phyloP scores from a whole-genome alignment of 2,329 filamentous ascomycete genomes.

The Monosporascus ibericus region DNA sequence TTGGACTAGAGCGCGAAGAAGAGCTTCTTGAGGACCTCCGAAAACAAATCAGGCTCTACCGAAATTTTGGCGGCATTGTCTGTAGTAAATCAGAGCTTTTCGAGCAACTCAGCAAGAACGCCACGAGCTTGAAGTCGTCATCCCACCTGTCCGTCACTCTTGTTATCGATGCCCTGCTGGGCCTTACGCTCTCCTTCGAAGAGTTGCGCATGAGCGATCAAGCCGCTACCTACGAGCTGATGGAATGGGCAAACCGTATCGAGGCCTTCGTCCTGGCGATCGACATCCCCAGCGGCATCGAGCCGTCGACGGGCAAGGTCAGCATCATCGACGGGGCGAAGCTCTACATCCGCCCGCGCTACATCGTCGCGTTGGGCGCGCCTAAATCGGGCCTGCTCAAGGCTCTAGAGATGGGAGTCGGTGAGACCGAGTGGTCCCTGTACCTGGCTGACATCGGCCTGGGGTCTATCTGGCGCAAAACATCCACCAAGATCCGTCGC shows the following conservation, averaged over 20 bases:
- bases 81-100: slow-evolving; percentile 56
- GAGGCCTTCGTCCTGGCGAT: slow-evolving; percentile 78
- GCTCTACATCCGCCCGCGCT: slow-evolving; percentile 74
- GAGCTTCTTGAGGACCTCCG: slow-evolving; percentile 75
- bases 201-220: slow-evolving; percentile 79
- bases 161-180: slow-evolving; percentile 75
- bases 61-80: slow-evolving; percentile 73
- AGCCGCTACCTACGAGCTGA: slow-evolving; percentile 78
- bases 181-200: slow-evolving; percentile 81
- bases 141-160: slow-evolving; percentile 21
- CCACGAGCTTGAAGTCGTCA: slow-evolving; percentile 23
- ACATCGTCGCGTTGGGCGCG: slow-evolving; percentile 78
- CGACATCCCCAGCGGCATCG: slow-evolving; percentile 86
- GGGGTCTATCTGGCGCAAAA: slow-evolving; percentile 76
- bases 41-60: slow-evolving; percentile 77
- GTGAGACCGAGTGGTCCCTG: slow-evolving; percentile 63
- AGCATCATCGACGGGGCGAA: slow-evolving; percentile 66
- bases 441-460: slow-evolving; percentile 85
- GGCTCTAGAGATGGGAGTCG: slow-evolving; percentile 59
- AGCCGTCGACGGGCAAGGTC: slow-evolving; percentile 66
- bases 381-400: slow-evolving; percentile 81
- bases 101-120: slow-evolving; percentile 48
- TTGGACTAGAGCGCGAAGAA: slow-evolving; percentile 76
- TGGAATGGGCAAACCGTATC: slow-evolving; percentile 88
- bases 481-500: slow-evolving; percentile 71